A percentile compares a stretch with the other conserved stretches of the same genome.
These are phyloP conservation scores for Lasiodiplodia hormozganensis DNA, from an alignment of 2,329 filamentous ascomycete species.

Conservation along the genomic window DNA sequence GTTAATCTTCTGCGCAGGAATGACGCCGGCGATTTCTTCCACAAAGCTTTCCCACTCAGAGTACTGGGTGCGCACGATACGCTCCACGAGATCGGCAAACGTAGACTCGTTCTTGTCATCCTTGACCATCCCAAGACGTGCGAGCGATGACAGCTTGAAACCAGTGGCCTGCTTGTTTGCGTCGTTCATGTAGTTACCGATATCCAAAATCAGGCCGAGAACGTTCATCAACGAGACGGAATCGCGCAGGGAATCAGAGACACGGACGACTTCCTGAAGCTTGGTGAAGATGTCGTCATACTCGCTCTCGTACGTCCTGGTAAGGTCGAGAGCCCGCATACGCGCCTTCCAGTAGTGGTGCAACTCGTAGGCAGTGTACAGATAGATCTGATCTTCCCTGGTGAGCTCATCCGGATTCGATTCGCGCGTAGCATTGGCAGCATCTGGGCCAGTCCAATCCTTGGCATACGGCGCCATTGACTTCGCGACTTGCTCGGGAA, in stretches of 20 bases:
- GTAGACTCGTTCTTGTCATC: slow-evolving; percentile 99
- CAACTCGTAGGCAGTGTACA: slow-evolving; percentile 91
- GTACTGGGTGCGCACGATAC: slow-evolving; percentile 95
- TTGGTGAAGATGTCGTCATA: slow-evolving; percentile 91
- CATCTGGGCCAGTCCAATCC: slow-evolving; percentile 92
- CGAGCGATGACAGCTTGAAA: slow-evolving; percentile 96
- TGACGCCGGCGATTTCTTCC: slow-evolving; percentile 81
- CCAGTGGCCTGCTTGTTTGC: slow-evolving; percentile 97
- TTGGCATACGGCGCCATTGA: slow-evolving; percentile 94
- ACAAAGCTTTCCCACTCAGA: slow-evolving; percentile 92
- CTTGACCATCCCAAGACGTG: slow-evolving; percentile 95
- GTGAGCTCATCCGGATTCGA: slow-evolving; percentile 88
- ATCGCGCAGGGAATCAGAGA: slow-evolving; percentile 88
- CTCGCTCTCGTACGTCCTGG: slow-evolving; percentile 81
- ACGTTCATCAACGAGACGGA: slow-evolving; percentile 96
- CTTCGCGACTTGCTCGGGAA: slow-evolving; percentile 89
- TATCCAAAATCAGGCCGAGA: slow-evolving; percentile 92
- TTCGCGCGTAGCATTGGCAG: slow-evolving; percentile 78
- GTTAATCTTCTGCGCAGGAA: slow-evolving; percentile 86
- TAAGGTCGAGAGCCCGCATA: slow-evolving; percentile 88
- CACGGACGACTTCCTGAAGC: slow-evolving; percentile 82
- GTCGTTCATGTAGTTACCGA: slow-evolving; percentile 99
- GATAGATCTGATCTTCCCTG: slow-evolving; percentile 92
- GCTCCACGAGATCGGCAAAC: slow-evolving; percentile 92
- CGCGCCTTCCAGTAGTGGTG: slow-evolving; percentile 99